Conservation (phyloP, 306 rosid genomes). For the Fragaria nilgerrensis region DNA sequence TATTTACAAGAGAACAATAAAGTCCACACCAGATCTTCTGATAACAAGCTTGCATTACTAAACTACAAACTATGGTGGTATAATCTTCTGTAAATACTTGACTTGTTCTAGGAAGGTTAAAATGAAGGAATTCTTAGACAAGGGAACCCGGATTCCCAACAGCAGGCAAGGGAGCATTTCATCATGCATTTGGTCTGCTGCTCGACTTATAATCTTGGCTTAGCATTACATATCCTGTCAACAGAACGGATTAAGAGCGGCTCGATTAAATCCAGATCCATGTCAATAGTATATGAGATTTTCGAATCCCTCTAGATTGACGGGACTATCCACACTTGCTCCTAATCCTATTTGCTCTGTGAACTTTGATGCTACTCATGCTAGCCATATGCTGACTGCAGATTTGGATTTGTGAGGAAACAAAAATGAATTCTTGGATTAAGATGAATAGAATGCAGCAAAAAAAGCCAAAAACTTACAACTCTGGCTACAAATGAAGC, state of each 20-base stretch:
- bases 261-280: not conserved
- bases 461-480: not conserved
- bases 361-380: too few species aligned
- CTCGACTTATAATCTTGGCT: too few species aligned
- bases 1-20: not conserved
- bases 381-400: not conserved
- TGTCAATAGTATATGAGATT: too few species aligned
- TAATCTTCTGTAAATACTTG: not conserved
- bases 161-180: not conserved
- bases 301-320: too few species aligned
- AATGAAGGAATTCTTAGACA: not conserved
- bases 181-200: not conserved
- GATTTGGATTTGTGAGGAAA: not conserved
- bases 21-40: not conserved
- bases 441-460: not conserved
- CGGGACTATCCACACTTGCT: too few species aligned
- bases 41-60: not conserved
- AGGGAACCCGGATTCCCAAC: not conserved
- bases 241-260: too few species aligned
- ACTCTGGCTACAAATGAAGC: not conserved
- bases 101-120: not conserved
- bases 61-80: not conserved
- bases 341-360: too few species aligned
- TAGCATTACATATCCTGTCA: too few species aligned
- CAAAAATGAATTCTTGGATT: not conserved